A percentile compares a stretch with the other conserved stretches of the same genome.
Evolutionary conservation across 2,329 filamentous ascomycete genomes (phyloP).

Genomic region (Verticillium dahliae): DNA sequence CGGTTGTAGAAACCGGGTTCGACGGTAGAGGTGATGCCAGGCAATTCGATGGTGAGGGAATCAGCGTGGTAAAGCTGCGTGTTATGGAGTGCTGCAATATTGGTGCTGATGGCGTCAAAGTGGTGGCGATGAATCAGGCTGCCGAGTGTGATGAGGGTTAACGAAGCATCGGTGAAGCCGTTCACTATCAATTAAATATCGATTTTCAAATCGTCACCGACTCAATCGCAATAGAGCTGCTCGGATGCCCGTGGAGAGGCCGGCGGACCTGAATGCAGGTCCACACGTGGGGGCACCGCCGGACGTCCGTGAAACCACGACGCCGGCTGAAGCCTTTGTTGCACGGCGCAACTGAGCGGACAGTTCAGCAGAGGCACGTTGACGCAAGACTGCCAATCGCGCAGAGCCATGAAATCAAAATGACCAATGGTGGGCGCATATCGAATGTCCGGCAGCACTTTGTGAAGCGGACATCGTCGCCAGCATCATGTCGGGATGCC

Average conservation of each 20-base stretch:
- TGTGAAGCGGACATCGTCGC: not conserved
- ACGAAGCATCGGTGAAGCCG: not conserved
- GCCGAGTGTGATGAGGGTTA: not conserved
- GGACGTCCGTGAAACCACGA: slow-evolving; percentile 2
- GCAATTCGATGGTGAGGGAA: slow-evolving; percentile 20
- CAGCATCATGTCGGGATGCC: not conserved
- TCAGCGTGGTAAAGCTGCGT: too few species aligned
- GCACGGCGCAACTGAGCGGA: not conserved
- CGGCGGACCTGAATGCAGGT: not conserved
- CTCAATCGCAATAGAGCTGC: not conserved
- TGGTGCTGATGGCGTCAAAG: not conserved
- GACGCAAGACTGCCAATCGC: not conserved
- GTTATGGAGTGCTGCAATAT: too few species aligned
- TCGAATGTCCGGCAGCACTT: not conserved
- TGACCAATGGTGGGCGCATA: not conserved
- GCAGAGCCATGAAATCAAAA: not conserved
- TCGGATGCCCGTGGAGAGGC: slow-evolving; percentile 2
- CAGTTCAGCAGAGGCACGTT: not conserved
- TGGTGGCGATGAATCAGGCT: not conserved
- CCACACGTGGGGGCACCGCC: not conserved
- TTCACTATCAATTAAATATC: not conserved
- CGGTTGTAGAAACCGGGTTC: slow-evolving; percentile 25
- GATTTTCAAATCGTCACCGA: not conserved
- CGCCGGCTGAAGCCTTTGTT: not conserved
- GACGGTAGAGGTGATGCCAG: slow-evolving; percentile 16